Base-by-base conservation (phyloP, 2,329 filamentous ascomycete genomes). In the Canariomyces notabilis region DNA sequence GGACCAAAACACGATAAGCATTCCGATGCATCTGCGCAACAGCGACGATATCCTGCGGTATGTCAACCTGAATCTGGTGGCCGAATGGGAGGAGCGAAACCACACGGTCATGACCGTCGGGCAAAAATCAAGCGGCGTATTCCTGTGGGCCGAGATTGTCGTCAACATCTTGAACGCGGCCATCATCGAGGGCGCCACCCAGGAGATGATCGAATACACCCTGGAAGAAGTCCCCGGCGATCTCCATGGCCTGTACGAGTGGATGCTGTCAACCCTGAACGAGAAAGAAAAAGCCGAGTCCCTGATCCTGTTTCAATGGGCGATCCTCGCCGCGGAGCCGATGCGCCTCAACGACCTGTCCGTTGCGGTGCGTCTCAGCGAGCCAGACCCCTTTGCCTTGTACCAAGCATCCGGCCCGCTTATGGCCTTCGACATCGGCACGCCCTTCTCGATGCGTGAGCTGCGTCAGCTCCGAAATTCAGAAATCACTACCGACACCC, bases 111-210 rank as follows among this genome's bases (percentile, higher is more conserved):
- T 58, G 15, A 51, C 44, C 19, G 59, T 65, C 19, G 59, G 54
- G 1, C 44, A 52, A 5, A 63, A 62, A 36, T 56, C 63, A 1
- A 53, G 48, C 3, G 63, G 63, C 19, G 58, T 61, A 15, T 63
- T 65, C 38, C 50, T 66, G 6, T 66, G 64, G 64, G 63, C 62
- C 1, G 62, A 65, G 49, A 63, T 66, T 26, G 60, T 64, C 1
- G 62, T 65, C 31, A 61, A 62, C 36, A 64, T 66, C 14, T 51
- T 66, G n/a, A 66, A 66, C 41, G 59, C 62, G 8, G 64, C 64
- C 40, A 63, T 64, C 39, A 54, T 52, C 6, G 63, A 64, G 36
- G 64, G 63, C 5, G 63, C 64, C 0, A 59, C 59, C 1, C 59
- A 61, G 19, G 59, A 64, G 18, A 49, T 65, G n/a, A 58, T 65